These are phyloP conservation scores for Jamesozyma hellenica DNA, from an alignment of 805 yeast species.

Conservation along the genomic window DNA sequence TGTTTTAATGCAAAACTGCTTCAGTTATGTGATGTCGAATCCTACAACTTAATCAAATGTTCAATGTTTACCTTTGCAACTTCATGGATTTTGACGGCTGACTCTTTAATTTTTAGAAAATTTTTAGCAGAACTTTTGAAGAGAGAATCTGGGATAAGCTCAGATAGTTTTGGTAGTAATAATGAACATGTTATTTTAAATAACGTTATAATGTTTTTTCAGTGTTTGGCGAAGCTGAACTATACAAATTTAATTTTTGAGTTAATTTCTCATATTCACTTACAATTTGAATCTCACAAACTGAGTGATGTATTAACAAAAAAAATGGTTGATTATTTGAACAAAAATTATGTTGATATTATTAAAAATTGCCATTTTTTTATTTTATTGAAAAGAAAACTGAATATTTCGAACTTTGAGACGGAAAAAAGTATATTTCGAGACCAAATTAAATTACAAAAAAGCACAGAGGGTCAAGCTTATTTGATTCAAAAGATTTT, in stretches of 20 bases:
- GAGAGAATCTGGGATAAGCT: constrained; percentile 9
- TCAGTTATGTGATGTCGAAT: constrained; percentile 15
- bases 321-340: constrained; percentile 12
- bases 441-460: constrained; percentile 5
- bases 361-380: constrained; percentile 18
- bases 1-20: constrained; percentile 14
- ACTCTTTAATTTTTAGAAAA: constrained; percentile 6
- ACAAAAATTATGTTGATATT: constrained; percentile 14
- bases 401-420: constrained; percentile 22
- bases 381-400: constrained; percentile 16
- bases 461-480: background rate
- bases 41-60: constrained; percentile 16
- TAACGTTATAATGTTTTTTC: constrained; percentile 10
- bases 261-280: constrained; percentile 9
- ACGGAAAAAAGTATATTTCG: constrained; percentile 22
- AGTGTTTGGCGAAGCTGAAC: constrained; percentile 7
- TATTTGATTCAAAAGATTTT: constrained; percentile 1
- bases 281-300: constrained; percentile 3
- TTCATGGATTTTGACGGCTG: constrained; percentile 7
- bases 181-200: constrained; percentile 3
- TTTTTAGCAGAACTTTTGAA: constrained; percentile 13
- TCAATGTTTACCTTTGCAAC: constrained; percentile 13
- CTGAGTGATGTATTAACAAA: constrained; percentile 1
- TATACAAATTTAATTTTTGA: constrained; percentile 9
- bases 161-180: constrained; percentile 1